A percentile compares a stretch with the other conserved stretches of the same genome.
Conservation (phyloP, 495 filamentous ascomycete species). For the Daldinia caldariorum region DNA sequence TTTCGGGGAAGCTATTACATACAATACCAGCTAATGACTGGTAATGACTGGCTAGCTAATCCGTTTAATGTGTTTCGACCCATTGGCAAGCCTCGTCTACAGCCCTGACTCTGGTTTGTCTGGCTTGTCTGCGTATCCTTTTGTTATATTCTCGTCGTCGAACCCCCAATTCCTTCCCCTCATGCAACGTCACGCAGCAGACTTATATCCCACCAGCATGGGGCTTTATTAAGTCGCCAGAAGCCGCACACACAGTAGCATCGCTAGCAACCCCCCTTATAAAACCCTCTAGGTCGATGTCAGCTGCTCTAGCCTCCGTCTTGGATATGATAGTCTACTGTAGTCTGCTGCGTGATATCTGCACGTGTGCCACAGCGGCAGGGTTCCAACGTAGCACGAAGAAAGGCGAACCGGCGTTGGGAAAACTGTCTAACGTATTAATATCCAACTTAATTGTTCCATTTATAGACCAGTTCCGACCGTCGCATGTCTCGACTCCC, state of each 20-base stretch:
- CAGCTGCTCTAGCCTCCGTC: conserved; percentile 43
- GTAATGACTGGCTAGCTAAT: not conserved
- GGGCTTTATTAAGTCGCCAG: conserved; percentile 38
- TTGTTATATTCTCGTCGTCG: not conserved
- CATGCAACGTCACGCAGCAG: conserved; percentile 43
- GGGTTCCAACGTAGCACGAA: conserved; percentile 36
- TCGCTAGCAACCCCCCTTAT: conserved; percentile 25
- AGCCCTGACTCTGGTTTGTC: conserved; percentile 23
- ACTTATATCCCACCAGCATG: conserved; percentile 32
- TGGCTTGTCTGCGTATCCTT: not conserved
- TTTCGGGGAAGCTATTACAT: too few relatives aligned
- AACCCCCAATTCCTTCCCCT: conserved; percentile 18
- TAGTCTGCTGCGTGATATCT: conserved; percentile 42
- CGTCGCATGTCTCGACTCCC: conserved; percentile 43
- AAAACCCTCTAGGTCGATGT: conserved; percentile 27
- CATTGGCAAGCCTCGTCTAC: conserved; percentile 38
- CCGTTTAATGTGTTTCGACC: conserved; percentile 19
- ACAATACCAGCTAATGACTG: not conserved
- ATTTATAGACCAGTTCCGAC: conserved; percentile 44
- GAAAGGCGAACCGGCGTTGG: conserved; percentile 39
- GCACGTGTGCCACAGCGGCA: conserved; percentile 44
- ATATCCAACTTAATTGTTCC: conserved; percentile 45
- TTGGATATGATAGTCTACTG: conserved; percentile 31
- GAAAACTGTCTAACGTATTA: conserved; percentile 37
- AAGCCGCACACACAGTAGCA: conserved; percentile 41